Conservation (phyloP, 345 rosid species). For the Eucalyptus fibrosa region DNA sequence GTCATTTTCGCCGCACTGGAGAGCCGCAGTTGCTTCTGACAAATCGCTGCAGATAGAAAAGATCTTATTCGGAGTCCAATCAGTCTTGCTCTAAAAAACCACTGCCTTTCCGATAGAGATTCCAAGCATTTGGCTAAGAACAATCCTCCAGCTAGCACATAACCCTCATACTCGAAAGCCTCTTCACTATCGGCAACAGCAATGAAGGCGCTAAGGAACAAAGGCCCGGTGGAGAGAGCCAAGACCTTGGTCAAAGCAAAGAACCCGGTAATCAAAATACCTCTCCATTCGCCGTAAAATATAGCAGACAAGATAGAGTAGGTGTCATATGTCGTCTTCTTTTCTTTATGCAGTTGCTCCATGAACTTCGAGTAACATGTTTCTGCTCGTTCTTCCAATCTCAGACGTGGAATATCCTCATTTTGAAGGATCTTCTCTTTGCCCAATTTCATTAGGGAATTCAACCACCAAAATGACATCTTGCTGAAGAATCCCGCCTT, state of each 20-base stretch:
- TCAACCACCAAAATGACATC: conserved; percentile 49
- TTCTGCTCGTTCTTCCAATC: conserved; percentile 14
- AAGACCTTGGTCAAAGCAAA: conserved; percentile 38
- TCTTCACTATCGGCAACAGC: conserved; percentile 15
- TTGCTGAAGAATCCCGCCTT: conserved; percentile 23
- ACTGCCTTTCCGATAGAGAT: conserved; percentile 40
- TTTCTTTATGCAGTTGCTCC: conserved; percentile 3
- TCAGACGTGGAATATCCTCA: conserved; percentile 30
- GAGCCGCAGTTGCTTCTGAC: conserved; percentile 27
- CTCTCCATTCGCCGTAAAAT: conserved; percentile 15
- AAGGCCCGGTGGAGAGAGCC: conserved; percentile 23
- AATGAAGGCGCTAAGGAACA: conserved; percentile 34
- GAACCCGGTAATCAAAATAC: conserved; percentile 22
- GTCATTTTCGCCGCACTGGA: conserved; percentile 15
- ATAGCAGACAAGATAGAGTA: conserved; percentile 12
- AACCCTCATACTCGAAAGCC: conserved; percentile 15
- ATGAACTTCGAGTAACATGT: conserved; percentile 23
- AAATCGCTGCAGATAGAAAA: conserved; percentile 28
- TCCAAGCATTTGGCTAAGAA: conserved; percentile 32
- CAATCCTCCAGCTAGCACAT: conserved; percentile 10
- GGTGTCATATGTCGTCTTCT: conserved; percentile 6
- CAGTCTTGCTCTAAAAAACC: conserved; percentile 20
- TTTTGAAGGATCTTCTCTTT: conserved; percentile 17
- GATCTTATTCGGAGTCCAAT: conserved; percentile 36
- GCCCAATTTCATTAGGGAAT: conserved; percentile 39